A percentile compares a stretch with the other conserved stretches of the same genome.
Evolutionary conservation across 2,329 filamentous ascomycete species (phyloP).

Genomic region (Alternaria longipes): DNA sequence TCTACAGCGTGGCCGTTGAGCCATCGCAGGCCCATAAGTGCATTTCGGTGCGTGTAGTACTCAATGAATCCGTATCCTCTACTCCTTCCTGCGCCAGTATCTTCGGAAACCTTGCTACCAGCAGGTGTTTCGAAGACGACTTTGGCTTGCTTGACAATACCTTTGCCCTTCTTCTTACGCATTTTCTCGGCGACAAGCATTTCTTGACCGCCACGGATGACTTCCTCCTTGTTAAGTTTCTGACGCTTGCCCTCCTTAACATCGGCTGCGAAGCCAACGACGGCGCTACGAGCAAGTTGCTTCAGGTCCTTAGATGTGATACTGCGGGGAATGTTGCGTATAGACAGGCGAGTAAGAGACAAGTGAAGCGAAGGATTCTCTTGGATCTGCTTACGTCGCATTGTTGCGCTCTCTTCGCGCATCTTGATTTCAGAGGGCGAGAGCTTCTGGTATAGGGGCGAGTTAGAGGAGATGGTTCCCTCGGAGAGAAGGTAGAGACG

Average conservation of each 20-base stretch:
- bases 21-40: constrained; percentile 93
- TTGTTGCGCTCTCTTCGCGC: constrained; percentile 84
- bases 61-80: constrained; percentile 98
- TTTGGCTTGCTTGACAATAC: constrained; percentile 91
- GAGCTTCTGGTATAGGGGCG: constrained; percentile 78
- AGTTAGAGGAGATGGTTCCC: constrained; percentile 80
- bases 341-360: constrained; percentile 85
- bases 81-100: constrained; percentile 79
- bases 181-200: constrained; percentile 82
- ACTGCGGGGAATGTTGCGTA: constrained; percentile 88
- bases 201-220: constrained; percentile 78
- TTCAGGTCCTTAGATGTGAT: constrained; percentile 89
- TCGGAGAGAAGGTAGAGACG: constrained; percentile 88
- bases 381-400: constrained; percentile 90
- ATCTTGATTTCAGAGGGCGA: constrained; percentile 83
- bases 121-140: constrained; percentile 90
- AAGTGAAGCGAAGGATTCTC: constrained; percentile 89
- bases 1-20: constrained; percentile 79
- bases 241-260: constrained; percentile 80
- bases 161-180: constrained; percentile 83
- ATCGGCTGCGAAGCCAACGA: constrained; percentile 92
- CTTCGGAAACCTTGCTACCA: constrained; percentile 83
- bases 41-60: constrained; percentile 91
- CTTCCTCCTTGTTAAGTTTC: constrained; percentile 89
- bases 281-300: constrained; percentile 86